phyloP scores from a whole-genome alignment of 2,329 filamentous ascomycete species.

The Aspergillus quadrilineatus region DNA sequence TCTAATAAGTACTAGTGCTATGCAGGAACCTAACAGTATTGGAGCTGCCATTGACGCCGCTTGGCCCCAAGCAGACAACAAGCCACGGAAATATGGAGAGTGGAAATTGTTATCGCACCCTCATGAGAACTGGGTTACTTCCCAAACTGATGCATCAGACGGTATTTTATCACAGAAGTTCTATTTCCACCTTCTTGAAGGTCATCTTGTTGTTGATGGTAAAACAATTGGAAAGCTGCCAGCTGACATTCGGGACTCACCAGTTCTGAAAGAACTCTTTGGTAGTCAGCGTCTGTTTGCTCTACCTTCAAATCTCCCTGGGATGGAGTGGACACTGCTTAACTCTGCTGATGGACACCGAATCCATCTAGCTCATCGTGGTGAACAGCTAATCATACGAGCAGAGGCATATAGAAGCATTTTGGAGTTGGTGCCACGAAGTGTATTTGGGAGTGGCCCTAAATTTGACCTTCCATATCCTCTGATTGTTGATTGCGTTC shows the following conservation, averaged over 20 bases:
- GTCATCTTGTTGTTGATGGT: constrained; percentile 52
- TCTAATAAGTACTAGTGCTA: constrained; percentile 39
- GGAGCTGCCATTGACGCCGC: constrained; percentile 37
- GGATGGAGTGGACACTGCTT: constrained; percentile 55
- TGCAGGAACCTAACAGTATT: constrained; percentile 28
- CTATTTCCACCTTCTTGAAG: constrained; percentile 49
- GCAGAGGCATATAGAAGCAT: constrained; percentile 30
- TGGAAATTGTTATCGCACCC: constrained; percentile 23
- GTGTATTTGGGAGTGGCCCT: constrained; percentile 4
- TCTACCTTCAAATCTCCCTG: constrained; percentile 52
- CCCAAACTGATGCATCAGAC: constrained; percentile 27
- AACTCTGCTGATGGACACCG: constrained; percentile 38
- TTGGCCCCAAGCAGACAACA: constrained; percentile 44
- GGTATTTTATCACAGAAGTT: constrained; percentile 36
- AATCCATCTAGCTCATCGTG: constrained; percentile 57
- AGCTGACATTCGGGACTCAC: constrained; percentile 46
- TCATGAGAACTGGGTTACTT: constrained; percentile 35
- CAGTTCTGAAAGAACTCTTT: constrained; percentile 53
- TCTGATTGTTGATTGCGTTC: constrained; percentile 1
- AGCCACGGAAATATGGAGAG: constrained; percentile 15
- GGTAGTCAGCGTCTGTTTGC: constrained; percentile 51
- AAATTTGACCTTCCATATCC: not conserved
- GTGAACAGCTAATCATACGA: constrained; percentile 45
- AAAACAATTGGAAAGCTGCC: constrained; percentile 56
- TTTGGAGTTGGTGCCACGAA: constrained; percentile 37